Evolutionary conservation across 768 basidiomycete genomes (phyloP), one percentile per base, ranked within the genome.

Genomic region (Rhizopogon salebrosus): DNA sequence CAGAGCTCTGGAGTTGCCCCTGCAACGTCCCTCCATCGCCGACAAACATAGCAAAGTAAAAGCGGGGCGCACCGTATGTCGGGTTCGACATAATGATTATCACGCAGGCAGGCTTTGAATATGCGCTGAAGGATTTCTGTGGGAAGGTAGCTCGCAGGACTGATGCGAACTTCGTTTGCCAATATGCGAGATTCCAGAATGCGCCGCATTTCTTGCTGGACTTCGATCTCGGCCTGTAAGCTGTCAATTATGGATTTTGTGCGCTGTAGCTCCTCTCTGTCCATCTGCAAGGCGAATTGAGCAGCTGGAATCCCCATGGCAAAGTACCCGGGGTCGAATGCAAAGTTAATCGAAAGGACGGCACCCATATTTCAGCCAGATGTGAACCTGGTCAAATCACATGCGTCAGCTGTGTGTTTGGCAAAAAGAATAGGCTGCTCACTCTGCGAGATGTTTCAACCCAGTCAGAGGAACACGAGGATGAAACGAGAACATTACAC

Each of bases 401-500:
- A n/a, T n/a, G n/a, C n/a, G n/a, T n/a, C n/a, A n/a, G n/a, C n/a
- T n/a, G n/a, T n/a, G n/a, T n/a, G n/a, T n/a, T n/a, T n/a, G n/a
- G n/a, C n/a, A n/a, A n/a, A n/a, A n/a, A n/a, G n/a, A n/a, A n/a
- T n/a, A n/a, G n/a, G n/a, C n/a, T n/a, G n/a, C n/a, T n/a, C n/a
- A n/a, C n/a, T n/a, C n/a, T n/a, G n/a, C n/a, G n/a, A n/a, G n/a
- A n/a, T n/a, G n/a, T n/a, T n/a, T n/a, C n/a, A n/a, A n/a, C n/a
- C n/a, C n/a, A n/a, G n/a, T n/a, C n/a, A n/a, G n/a, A n/a, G n/a
- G 78, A n/a, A n/a, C n/a, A n/a, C n/a, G n/a, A n/a, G n/a, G n/a
- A n/a, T n/a, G n/a, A n/a, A n/a, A n/a, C n/a, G n/a, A n/a, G 66
- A 92, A 92, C 3, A 88, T 88, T 20, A 92, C 84, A 37, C 71